Conservation (phyloP, 2,329 filamentous ascomycete genomes). For the Trichoderma atroviride region DNA sequence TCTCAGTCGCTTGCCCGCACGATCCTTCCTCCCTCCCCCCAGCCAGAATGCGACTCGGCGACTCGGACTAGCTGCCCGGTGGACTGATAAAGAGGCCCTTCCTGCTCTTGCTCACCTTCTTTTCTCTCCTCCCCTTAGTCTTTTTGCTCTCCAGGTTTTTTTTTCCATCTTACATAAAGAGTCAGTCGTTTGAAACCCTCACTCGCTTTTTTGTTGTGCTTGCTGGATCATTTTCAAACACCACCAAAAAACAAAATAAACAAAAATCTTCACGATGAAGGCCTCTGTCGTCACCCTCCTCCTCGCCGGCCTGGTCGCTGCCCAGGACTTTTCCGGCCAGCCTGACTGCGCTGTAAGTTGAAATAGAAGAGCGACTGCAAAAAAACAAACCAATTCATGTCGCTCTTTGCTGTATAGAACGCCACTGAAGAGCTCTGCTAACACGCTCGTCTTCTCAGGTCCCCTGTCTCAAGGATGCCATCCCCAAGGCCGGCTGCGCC, state of each 20-base stretch:
- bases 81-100: slow-evolving; percentile 22
- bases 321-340: slow-evolving; percentile 42
- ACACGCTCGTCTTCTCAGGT: slow-evolving; percentile 29
- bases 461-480: slow-evolving; percentile 41
- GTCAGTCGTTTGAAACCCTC: background rate
- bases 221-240: background rate
- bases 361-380: background rate
- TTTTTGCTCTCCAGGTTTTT: background rate
- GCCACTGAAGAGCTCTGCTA: no score
- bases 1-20: background rate
- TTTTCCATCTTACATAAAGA: background rate
- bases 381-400: background rate
- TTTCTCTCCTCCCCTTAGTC: background rate
- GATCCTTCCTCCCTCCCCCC: slow-evolving; percentile 5
- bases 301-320: slow-evolving; percentile 42
- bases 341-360: slow-evolving; percentile 47
- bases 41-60: background rate
- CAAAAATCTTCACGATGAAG: slow-evolving; percentile 45
- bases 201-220: background rate
- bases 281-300: slow-evolving; percentile 39
- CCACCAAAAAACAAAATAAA: background rate
- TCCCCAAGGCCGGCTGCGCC: slow-evolving; percentile 43
- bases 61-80: background rate
- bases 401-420: background rate
- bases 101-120: background rate